Base-by-base conservation (phyloP, 192 early-diverging fungal genomes). In the Podochytrium sp. region DNA sequence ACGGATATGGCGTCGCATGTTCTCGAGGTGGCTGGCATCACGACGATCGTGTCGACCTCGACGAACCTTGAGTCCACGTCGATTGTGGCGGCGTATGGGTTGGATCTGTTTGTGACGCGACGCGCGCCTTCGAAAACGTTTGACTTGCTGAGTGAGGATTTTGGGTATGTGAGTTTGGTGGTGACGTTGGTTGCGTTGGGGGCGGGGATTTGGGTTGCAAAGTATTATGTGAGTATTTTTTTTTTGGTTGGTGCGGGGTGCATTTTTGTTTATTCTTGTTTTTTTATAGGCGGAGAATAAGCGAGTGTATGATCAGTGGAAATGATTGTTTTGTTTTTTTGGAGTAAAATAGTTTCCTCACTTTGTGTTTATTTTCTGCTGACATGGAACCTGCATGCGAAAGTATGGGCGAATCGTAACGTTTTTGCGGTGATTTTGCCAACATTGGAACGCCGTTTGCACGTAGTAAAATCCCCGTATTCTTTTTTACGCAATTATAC, bases 61-160 rank as follows among this genome's bases (percentile, higher is more conserved):
- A 89, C 97, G 23, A 77, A 89, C 43, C 79, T 99, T 33, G 98
- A 99, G 82, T 97, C 95, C 25, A 99, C 98, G 5, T 90, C 95
- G 16, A 81, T 99, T 38, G 92, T 96, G 7, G 80, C 91, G 20
- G 89, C 91, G 0, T 97, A 90, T 76, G 98, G 98, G 18, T 83
- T 95, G 47, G 98, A 99, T 73, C 62, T 96, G 58, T 99, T 95
- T 85, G 91, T 92, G 65, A 92, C 90, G 3, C 89, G 91, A 42
- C 83, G 89, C 33, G 90, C 87, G 51, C 96, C 98, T 25, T 92
- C 91, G 53, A 92, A 93, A 71, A 87, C 90, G 4, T 99, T 99
- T 83, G 98, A 99, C 82, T 85, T 93, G 55, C 80, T 99, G 67
- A 92, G 91, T 79, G 92, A 96, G 76, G 90, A 92, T 66, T 99